Percentiles rank a stretch among this genome's conserved stretches.
Evolutionary conservation across 1,284 basidiomycete genomes (phyloP).

Genomic region (Naganishia sp.): DNA sequence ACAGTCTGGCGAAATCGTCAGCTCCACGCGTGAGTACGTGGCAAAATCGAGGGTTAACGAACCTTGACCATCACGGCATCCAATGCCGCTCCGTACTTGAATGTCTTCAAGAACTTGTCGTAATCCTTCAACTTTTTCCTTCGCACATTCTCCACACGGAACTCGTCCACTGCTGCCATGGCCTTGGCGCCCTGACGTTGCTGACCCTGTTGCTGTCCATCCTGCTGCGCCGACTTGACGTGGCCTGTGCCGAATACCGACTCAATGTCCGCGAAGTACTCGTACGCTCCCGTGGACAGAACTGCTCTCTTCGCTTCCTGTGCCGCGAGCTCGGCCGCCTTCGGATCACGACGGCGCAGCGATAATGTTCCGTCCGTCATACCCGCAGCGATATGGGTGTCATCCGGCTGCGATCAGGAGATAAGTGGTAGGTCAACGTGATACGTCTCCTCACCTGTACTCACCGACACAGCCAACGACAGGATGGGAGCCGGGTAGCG

Average conservation of each 20-base stretch:
- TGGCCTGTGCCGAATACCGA: slow-evolving; percentile 63
- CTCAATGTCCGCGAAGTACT: slow-evolving; percentile 68
- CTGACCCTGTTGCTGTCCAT: slow-evolving; percentile 34
- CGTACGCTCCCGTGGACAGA: slow-evolving; percentile 66
- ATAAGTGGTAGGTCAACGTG: slow-evolving; percentile 27
- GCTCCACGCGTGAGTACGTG: neutral
- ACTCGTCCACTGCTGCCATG: slow-evolving; percentile 64
- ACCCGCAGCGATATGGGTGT: slow-evolving; percentile 92
- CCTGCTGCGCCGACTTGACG: slow-evolving; percentile 60
- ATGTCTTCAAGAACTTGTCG: slow-evolving; percentile 84
- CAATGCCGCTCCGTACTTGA: slow-evolving; percentile 92
- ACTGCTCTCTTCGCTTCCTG: slow-evolving; percentile 57
- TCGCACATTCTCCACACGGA: slow-evolving; percentile 72
- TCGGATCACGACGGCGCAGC: slow-evolving; percentile 76
- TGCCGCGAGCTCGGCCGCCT: slow-evolving; percentile 63
- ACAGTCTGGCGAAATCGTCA: slow-evolving; percentile 53
- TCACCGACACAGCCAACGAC: slow-evolving; percentile 83
- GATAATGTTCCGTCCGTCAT: slow-evolving; percentile 97
- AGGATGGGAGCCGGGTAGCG: slow-evolving; percentile 92
- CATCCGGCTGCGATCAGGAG: slow-evolving; percentile 71
- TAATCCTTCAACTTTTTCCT: slow-evolving; percentile 78
- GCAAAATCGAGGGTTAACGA: slow-evolving; percentile 36
- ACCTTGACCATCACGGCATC: slow-evolving; percentile 86
- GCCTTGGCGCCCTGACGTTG: slow-evolving; percentile 38
- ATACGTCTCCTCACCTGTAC: slow-evolving; percentile 42